Evolutionary conservation across 106 monocot genomes (phyloP), one percentile per base, ranked within the genome.

Genomic region (Platanthera zijinensis): DNA sequence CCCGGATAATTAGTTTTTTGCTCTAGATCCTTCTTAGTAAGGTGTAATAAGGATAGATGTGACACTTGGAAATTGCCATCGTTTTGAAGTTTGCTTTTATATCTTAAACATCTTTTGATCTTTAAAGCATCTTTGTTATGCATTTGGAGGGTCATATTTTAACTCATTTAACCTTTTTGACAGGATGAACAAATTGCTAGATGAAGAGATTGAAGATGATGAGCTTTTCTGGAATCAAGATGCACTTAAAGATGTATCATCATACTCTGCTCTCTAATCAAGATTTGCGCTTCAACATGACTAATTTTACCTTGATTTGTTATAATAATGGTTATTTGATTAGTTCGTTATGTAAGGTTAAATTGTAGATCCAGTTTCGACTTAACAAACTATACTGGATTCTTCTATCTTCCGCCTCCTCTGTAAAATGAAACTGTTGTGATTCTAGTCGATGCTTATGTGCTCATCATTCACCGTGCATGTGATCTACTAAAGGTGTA

Each of bases 171-270:
- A 22, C 22, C 17, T 74, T 46, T 79, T 82, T 72, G 14, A 22
- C 71, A 97, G 97, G 68, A 99, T 99, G 91, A 94, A 82, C 48
- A 99, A 88, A 79, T 83, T 99, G 75, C 78, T 99, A 18, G 92
- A 92, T 79, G 92, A 94, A 56, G 99, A 94, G 76, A 25, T 94
- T 64, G 94, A 99, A 67, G 88, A 92, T 45, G 99, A 99, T 78
- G 94, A 99, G 51, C 52, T 57, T 48, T 99, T 99, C 53, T 99
- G 99, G 99, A 99, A 92, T 72, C 99, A 99, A 79, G 99, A 99
- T 73, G 99, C 99, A 77, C 89, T 99, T 73, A 89, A 85, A 76
- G 99, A 99, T 78, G 99, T 88, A 90, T 54, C 70, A 25, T 72
- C 53, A 18, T 68, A 39, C 10, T 6, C n/a, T 57, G 66, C 18